Base-by-base conservation (phyloP, 768 basidiomycete species). In the Amanita jacksonii region DNA sequence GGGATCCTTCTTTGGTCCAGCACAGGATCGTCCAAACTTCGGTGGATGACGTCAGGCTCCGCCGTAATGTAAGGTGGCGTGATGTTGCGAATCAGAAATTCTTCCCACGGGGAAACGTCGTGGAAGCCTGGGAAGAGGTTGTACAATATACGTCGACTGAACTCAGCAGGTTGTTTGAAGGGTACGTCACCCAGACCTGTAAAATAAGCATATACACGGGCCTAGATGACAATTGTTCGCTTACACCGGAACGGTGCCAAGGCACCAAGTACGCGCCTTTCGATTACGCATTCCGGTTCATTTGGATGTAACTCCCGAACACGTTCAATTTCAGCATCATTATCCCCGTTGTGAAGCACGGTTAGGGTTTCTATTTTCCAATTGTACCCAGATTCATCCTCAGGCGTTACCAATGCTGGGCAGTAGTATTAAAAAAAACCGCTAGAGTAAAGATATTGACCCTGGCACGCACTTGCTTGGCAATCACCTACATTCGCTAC, bases 401-500 rank as follows among this genome's bases (percentile, higher is more conserved):
- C 65, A 55, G 67, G 72, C 5, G 70, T 71, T 22, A 77, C 69
- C 62, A 79, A 65, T 31, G 70, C 83, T 70, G 46, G 2, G 56
- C 16, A 36, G 30, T 43, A n/a, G 16, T 6, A 25, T 44, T 30
- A 38, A 15, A 32, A 30, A 28, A 19, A 31, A n/a, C n/a, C n/a
- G 16, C 15, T 16, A 28, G 31, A 13, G 8, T 23, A 23, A 42
- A 32, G 18, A 28, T n/a, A n/a, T 28, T 22, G 31, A 53, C 51
- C 48, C 48, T 43, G 38, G 34, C 19, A 64, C 79, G 50, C 50
- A 84, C 84, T 68, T 48, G 82, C 82, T 68, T 83, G 79, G 57
- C 82, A 86, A 55, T 88, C 85, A 10, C 85, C 85, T 20, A 88
- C 67, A 54, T 86, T 86, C 5, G 84, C 85, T 37, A 87, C 62